Evolutionary conservation across 495 filamentous ascomycete species (phyloP).

Genomic region (Venustampulla echinocandica): DNA sequence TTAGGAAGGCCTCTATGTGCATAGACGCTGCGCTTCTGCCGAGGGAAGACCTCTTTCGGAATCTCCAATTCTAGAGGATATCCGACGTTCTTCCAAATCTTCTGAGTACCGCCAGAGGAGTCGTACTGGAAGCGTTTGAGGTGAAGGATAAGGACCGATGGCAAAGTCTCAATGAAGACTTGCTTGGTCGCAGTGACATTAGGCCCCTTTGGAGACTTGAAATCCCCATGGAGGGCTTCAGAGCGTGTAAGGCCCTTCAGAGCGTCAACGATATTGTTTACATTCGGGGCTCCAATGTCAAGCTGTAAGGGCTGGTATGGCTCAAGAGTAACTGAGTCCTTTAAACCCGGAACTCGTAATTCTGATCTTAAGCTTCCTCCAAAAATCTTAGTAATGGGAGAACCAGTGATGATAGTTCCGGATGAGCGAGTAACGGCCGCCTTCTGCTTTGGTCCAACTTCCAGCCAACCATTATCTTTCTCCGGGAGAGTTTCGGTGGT

Average conservation of each 20-base stretch:
- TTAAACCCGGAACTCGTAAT: conserved; percentile 75
- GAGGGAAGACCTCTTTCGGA: conserved; percentile 83
- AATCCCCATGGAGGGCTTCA: conserved; percentile 80
- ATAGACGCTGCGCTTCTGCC: conserved; percentile 56
- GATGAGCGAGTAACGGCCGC: conserved; percentile 81
- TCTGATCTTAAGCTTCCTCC: conserved; percentile 88
- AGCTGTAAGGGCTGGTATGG: conserved; percentile 92
- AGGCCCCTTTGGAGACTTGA: conserved; percentile 70
- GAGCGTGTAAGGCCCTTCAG: conserved; percentile 73
- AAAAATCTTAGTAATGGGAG: conserved; percentile 89
- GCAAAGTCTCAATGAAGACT: conserved; percentile 86
- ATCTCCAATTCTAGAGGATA: conserved; percentile 94
- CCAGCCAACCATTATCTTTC: conserved; percentile 67
- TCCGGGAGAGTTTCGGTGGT: conserved; percentile 11
- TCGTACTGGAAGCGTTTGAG: conserved; percentile 97
- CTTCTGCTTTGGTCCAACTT: conserved; percentile 89
- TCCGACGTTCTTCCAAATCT: conserved; percentile 97
- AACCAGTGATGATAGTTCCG: conserved; percentile 55
- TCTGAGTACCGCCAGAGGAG: conserved; percentile 79
- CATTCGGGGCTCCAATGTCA: conserved; percentile 77
- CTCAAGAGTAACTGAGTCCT: conserved; percentile 83
- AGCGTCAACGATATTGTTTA: conserved; percentile 87
- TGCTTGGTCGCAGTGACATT: conserved; percentile 80
- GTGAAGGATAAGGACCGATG: conserved; percentile 88
- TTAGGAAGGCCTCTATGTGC: conserved; percentile 57